These are phyloP conservation scores for Picochlorum sp. DNA, from an alignment of 139 green algal species.

Conservation along the genomic window DNA sequence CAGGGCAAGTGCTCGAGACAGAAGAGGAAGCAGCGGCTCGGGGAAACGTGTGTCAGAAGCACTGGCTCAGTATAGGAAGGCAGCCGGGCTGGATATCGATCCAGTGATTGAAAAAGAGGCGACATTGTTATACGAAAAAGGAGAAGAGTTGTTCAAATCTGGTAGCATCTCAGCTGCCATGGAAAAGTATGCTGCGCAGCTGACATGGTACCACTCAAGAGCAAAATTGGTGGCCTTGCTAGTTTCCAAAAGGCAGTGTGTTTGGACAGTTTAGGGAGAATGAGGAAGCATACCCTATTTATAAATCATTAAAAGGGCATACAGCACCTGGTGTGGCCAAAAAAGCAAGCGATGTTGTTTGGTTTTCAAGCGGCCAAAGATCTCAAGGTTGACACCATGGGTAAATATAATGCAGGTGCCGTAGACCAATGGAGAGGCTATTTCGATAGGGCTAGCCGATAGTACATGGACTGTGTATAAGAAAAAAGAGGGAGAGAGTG, in stretches of 20 bases:
- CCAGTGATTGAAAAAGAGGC: constrained; percentile 31
- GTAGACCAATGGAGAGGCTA: constrained; percentile 21
- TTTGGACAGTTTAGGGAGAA: constrained; percentile 65
- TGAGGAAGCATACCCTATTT: constrained; percentile 53
- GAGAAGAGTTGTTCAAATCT: constrained; percentile 35
- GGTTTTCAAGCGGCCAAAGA: constrained; percentile 56
- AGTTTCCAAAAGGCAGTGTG: constrained; percentile 70
- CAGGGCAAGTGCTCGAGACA: constrained; percentile 55
- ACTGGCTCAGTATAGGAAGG: constrained; percentile 21
- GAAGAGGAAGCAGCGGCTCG: constrained; percentile 34
- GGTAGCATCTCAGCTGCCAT: constrained; percentile 28
- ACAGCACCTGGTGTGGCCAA: constrained; percentile 39
- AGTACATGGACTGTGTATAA: constrained; percentile 12
- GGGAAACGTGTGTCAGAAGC: constrained; percentile 9
- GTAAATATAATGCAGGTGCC: constrained; percentile 10
- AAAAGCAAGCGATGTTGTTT: constrained; percentile 68
- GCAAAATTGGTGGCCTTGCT: constrained; percentile 51
- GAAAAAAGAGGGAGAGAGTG: constrained; percentile 2
- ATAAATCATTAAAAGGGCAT: constrained; percentile 48
- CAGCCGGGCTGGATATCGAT: constrained; percentile 46
- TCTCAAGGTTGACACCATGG: constrained; percentile 40
- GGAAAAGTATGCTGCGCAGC: constrained; percentile 24
- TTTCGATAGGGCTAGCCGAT: constrained; percentile 21
- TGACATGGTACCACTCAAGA: constrained; percentile 27
- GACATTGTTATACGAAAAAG: constrained; percentile 25